Evolutionary conservation across 768 basidiomycete species (phyloP).

Genomic region (Lactifluus volemus): DNA sequence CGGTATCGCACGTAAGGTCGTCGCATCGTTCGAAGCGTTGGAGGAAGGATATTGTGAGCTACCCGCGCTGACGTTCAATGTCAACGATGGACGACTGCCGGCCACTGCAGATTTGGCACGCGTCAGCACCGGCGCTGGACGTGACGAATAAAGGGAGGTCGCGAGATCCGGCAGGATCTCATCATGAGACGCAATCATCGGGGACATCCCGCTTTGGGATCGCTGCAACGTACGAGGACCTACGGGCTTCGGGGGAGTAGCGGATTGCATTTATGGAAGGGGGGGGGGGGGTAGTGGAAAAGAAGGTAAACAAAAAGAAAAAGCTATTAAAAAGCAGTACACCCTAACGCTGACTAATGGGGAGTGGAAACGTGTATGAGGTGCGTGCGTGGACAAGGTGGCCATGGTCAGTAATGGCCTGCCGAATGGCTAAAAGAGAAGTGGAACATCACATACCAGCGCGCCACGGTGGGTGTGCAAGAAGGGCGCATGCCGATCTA

Average conservation of each 20-base stretch:
- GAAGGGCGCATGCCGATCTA: background rate
- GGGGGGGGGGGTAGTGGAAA: background rate
- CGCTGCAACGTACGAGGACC: slow-evolving; percentile 12
- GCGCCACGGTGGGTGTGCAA: background rate
- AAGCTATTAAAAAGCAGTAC: background rate
- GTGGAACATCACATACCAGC: background rate
- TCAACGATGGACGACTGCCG: slow-evolving; percentile 4
- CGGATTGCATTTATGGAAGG: background rate
- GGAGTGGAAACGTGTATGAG: background rate
- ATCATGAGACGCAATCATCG: background rate
- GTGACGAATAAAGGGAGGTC: background rate
- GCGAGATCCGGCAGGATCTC: background rate
- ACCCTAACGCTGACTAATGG: background rate
- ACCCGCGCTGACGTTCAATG: background rate
- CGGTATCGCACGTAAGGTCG: background rate
- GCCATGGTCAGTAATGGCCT: background rate
- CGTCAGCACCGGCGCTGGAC: background rate
- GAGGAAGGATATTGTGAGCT: background rate
- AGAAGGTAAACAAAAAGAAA: background rate
- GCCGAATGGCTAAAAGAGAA: too few relatives aligned
- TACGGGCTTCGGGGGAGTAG: background rate
- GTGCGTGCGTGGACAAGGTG: background rate
- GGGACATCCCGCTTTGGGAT: background rate
- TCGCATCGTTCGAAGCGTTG: background rate
- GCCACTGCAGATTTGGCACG: background rate